Percentiles rank a stretch among this genome's conserved stretches.
phyloP scores from a whole-genome alignment of 441 rosid genomes.

The Aquilaria agallochum region DNA sequence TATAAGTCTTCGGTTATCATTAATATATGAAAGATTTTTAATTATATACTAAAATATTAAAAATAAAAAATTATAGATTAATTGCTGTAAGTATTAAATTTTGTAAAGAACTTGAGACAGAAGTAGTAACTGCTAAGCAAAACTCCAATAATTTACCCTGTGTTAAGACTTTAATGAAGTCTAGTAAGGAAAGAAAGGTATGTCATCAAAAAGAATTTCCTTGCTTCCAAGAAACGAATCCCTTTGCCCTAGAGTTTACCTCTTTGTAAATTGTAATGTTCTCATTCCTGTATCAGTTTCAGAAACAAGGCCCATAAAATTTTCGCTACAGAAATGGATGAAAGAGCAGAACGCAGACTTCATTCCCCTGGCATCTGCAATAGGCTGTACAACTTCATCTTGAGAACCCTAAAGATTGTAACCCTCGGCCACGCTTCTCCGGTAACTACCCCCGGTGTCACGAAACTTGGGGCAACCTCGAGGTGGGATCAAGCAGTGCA shows the following conservation, averaged over 20 bases:
- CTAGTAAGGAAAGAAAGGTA: conserved; percentile 23
- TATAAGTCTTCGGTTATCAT: too few species aligned
- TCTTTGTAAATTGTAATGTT: background rate
- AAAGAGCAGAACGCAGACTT: conserved; percentile 8
- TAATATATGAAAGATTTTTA: too few species aligned
- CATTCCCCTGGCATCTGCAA: conserved; percentile 31
- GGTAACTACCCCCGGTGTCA: background rate
- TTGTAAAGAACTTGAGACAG: background rate
- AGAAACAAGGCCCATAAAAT: too few species aligned
- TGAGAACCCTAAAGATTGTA: conserved; percentile 23
- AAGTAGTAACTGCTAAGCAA: background rate
- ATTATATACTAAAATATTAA: too few species aligned
- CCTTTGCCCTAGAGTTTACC: background rate
- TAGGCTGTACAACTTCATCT: conserved; percentile 36
- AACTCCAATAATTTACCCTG: background rate
- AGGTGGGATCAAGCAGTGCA: conserved; percentile 1
- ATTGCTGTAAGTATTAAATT: too few species aligned
- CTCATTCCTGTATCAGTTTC: conserved; percentile 6
- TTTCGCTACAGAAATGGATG: conserved; percentile 29
- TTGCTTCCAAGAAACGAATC: conserved; percentile 29
- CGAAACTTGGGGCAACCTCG: background rate
- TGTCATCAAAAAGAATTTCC: background rate
- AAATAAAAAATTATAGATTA: too few species aligned
- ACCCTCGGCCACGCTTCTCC: conserved; percentile 22
- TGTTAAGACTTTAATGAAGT: background rate